Conservation (phyloP, 306 rosid genomes). For the Nissolia schottii region DNA sequence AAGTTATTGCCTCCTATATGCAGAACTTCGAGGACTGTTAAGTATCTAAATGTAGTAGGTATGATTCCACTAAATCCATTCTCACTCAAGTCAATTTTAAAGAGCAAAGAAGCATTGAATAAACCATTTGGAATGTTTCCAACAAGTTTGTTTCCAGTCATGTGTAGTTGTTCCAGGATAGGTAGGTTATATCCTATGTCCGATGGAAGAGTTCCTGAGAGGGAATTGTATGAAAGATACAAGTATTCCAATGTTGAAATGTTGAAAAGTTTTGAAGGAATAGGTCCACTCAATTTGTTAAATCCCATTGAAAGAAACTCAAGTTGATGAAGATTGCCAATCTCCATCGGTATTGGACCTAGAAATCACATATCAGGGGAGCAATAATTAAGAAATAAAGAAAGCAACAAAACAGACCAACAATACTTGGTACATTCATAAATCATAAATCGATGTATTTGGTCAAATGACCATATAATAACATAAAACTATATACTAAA, state of each 20-base stretch:
- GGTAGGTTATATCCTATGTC: conserved; percentile 1
- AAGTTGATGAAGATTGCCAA: conserved; percentile 5
- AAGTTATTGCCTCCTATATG: not conserved
- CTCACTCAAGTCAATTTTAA: not conserved
- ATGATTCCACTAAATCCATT: conserved; percentile 1
- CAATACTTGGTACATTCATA: no score
- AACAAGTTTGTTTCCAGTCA: not conserved
- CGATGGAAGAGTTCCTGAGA: conserved; percentile 19
- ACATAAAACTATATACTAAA: no score
- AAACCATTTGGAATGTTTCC: conserved; percentile 21
- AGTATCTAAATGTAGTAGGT: conserved; percentile 2
- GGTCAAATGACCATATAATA: no score
- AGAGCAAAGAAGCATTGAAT: conserved; percentile 21
- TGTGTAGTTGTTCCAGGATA: not conserved
- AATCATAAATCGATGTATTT: no score
- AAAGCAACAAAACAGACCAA: not conserved
- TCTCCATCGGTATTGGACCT: conserved; percentile 21
- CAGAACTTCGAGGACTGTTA: not conserved
- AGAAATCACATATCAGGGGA: not conserved
- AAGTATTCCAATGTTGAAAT: conserved; percentile 7
- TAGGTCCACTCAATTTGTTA: not conserved
- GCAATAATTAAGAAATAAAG: not conserved
- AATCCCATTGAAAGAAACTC: not conserved
- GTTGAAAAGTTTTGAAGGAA: conserved; percentile 25
- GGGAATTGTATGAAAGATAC: not conserved